Evolutionary conservation across 176 grass and related monocot genomes (phyloP).

Genomic region (Carex scoparia): DNA sequence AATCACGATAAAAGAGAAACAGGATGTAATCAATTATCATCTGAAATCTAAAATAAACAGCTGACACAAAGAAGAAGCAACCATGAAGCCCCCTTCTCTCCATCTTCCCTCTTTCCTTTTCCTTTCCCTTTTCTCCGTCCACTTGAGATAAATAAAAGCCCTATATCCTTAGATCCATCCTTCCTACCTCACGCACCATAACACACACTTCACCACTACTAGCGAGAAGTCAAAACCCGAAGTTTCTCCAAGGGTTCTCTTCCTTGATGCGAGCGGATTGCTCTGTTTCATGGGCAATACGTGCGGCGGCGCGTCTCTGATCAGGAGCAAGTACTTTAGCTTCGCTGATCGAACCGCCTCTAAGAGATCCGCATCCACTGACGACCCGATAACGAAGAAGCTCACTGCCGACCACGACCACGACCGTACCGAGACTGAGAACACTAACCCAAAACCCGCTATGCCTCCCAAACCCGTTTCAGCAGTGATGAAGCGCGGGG

Average conservation of each 20-base stretch:
- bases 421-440: conserved; percentile 22
- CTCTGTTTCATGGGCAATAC: conserved; percentile 98
- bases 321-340: conserved; percentile 52
- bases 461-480: conserved; percentile 16
- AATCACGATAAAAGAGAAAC: conserved; percentile 6
- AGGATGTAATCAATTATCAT: not conserved
- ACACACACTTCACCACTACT: not conserved
- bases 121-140: not conserved
- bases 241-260: conserved; percentile 17
- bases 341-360: conserved; percentile 45
- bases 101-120: not conserved
- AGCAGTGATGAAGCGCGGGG: conserved; percentile 42
- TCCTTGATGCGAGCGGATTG: conserved; percentile 29
- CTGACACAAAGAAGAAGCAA: not conserved
- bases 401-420: conserved; percentile 20
- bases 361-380: conserved; percentile 24
- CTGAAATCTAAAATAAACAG: not conserved
- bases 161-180: conserved; percentile 11
- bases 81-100: conserved; percentile 11
- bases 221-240: not conserved
- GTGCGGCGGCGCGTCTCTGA: conserved; percentile 61
- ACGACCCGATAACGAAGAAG: conserved; percentile 41
- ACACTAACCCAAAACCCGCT: conserved; percentile 26
- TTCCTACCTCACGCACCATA: conserved; percentile 11
- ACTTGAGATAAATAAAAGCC: not conserved